Evolutionary conservation across 2,329 filamentous ascomycete species (phyloP), one percentile per base, ranked within the genome.

Genomic region (Colletotrichum higginsianum): DNA sequence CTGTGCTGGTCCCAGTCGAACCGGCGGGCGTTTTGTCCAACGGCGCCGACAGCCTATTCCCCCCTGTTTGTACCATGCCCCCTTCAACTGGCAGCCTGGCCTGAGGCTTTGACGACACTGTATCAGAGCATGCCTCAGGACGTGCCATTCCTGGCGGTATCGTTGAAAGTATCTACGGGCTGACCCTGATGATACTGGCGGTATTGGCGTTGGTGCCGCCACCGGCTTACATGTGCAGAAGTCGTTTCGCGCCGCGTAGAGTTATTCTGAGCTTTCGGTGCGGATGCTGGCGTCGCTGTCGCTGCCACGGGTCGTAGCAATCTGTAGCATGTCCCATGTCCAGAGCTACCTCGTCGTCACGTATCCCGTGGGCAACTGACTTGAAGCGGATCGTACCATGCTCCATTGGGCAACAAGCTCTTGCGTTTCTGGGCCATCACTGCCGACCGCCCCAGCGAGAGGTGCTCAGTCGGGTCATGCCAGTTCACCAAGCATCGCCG

Each of bases 401-500:
- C 67, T 71, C 50, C 5, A 67, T 71, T 57, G 57, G 64, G 57
- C 44, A 61, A 57, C 62, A 38, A 47, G 61, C 30, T 60, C 38
- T 38, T 67, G 44, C 57, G 50, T 58, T 62, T 58, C 35, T 67
- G 64, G 58, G 44, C 35, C 57, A 58, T 57, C 38, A 62, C 68
- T 67, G 52, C 68, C 57, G 68, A 71, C 56, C 56, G 64, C 68
- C 64, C 68, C 68, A 65, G 68, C n/a, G 44, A 47, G 53, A 66
- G 52, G 67, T 67, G 42, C 68, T 67, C 68, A 67, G 64, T 67
- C 52, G 44, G 68, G 68, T 38, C 53, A 30, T 71, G 68, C 68
- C 68, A 71, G 68, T 71, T 71, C 68, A 71, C 62, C 68, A 71
- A 71, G 68, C 68, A 71, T 66, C 64, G 57, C 61, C 68, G 57